Conservation (phyloP, 768 basidiomycete genomes). For the Collybia sordida region DNA sequence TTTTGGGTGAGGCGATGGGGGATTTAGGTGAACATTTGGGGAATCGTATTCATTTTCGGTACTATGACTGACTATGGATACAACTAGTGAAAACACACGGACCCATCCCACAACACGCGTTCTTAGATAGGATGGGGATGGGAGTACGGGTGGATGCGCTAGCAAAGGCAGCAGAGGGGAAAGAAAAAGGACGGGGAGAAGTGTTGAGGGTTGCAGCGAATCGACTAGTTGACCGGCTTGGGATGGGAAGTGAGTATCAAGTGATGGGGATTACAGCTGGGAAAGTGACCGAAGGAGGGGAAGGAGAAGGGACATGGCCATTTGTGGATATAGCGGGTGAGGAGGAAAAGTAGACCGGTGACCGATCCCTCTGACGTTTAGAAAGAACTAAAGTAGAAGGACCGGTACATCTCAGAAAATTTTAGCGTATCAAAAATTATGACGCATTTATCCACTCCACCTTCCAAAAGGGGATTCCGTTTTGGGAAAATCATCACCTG, state of each 20-base stretch:
- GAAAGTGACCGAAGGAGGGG: slow-evolving; percentile 3
- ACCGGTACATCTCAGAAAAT: no score
- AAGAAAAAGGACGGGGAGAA: slow-evolving; percentile 39
- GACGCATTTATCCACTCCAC: no score
- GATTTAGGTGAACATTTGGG: slow-evolving; percentile 45
- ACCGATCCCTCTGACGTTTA: no score
- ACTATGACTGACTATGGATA: slow-evolving; percentile 19
- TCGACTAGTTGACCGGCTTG: slow-evolving; percentile 71
- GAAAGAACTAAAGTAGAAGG: no score
- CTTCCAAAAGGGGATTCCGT: no score
- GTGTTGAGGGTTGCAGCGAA: slow-evolving; percentile 61
- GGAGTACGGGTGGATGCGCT: slow-evolving; percentile 63
- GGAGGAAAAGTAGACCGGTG: background rate
- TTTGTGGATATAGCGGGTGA: slow-evolving; percentile 23
- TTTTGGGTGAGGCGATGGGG: slow-evolving; percentile 73
- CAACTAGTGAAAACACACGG: slow-evolving; percentile 59
- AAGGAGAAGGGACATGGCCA: slow-evolving; percentile 26
- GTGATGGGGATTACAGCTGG: slow-evolving; percentile 61
- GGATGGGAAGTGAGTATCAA: slow-evolving; percentile 90
- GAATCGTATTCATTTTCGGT: background rate
- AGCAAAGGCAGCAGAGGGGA: slow-evolving; percentile 43
- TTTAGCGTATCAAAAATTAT: no score
- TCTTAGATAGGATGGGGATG: slow-evolving; percentile 80
- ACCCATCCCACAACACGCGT: slow-evolving; percentile 72
- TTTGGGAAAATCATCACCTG: no score